Evolutionary conservation across 2,329 filamentous ascomycete genomes (phyloP), one percentile per base, ranked within the genome.

Genomic region (Clonostachys byssicola): DNA sequence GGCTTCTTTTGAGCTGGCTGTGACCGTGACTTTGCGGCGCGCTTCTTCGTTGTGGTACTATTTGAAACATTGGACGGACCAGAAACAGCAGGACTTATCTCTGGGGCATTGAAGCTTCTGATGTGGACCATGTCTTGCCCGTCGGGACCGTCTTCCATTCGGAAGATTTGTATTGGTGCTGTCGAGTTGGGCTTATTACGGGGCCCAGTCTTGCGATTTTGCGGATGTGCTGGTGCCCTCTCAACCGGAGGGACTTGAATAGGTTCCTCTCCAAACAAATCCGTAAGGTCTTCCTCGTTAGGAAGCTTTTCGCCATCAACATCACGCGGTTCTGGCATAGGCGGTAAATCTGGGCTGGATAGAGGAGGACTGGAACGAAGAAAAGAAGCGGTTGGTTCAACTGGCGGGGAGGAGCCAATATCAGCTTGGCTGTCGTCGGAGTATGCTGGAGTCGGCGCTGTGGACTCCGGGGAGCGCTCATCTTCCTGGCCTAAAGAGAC

Each of bases 391-490:
- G 78, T 78, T 53, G 81, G 78, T 52, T 91, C 83, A 2, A 95
- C 76, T 1, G 94, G 94, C 13, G 92, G 92, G 5, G 92, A 97
- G 1, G 94, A 97, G 2, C 88, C 88, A 56, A 97, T 89, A 46
- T 89, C 88, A 43, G 83, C 83, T 5, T 90, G 87, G 45, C 90
- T 95, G 47, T 86, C 75, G 45, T 75, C 79, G 46, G 81, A 77
- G 38, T 71, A 75, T 34, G 72, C 68, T 6, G 77, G 77, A 2
- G 78, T 80, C 13, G 70, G 73, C 0, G 66, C 75, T 35, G 40
- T 20, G 23, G 42, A 81, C 18, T 81, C 77, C 8, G 79, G 79
- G 5, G 79, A 82, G 7, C 73, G 72, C n/a, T 60, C 65, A 44
- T 74, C 77, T 43, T 80, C 76, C 49, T 72, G 72, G 44, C 63